Percentiles rank a stretch among this genome's conserved stretches.
Evolutionary conservation across 768 basidiomycete species (phyloP).

Genomic region (Lentinus brumalis): DNA sequence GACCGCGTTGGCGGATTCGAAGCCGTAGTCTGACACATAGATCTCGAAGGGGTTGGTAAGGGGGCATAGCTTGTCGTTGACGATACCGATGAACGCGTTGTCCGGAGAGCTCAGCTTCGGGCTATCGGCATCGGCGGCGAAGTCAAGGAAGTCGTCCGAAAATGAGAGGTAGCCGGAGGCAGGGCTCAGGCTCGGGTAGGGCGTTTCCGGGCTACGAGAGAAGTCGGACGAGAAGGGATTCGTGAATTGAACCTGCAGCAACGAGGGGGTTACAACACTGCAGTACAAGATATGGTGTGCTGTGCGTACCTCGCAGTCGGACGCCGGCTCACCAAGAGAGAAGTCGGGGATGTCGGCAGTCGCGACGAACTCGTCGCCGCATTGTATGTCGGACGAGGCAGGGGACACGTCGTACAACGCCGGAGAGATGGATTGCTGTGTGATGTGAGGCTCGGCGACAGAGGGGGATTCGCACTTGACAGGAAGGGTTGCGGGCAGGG

Average conservation of each 20-base stretch:
- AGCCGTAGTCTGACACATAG: background rate
- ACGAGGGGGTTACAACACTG: background rate
- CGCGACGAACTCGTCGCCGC: slow-evolving; percentile 6
- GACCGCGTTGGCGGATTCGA: background rate
- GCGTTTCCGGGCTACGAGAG: background rate
- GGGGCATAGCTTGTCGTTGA: background rate
- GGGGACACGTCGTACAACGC: background rate
- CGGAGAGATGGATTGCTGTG: background rate
- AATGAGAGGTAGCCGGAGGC: background rate
- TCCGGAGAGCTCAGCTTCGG: background rate
- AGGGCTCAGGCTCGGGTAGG: background rate
- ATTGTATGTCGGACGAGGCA: background rate
- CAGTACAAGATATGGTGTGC: no score
- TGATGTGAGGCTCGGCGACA: background rate
- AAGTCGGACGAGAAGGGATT: slow-evolving; percentile 4
- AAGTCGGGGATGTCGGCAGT: slow-evolving; percentile 18
- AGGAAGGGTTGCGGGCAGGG: background rate
- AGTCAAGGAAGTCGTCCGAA: slow-evolving; percentile 11
- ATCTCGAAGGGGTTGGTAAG: background rate
- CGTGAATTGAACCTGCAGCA: background rate
- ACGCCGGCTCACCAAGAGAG: slow-evolving; percentile 4
- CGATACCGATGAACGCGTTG: background rate
- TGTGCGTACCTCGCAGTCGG: slow-evolving; percentile 1
- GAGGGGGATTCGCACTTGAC: no score
- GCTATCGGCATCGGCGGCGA: background rate